Conservation (phyloP, 1,139 yeast species). For the Hansenula lynferdii region DNA sequence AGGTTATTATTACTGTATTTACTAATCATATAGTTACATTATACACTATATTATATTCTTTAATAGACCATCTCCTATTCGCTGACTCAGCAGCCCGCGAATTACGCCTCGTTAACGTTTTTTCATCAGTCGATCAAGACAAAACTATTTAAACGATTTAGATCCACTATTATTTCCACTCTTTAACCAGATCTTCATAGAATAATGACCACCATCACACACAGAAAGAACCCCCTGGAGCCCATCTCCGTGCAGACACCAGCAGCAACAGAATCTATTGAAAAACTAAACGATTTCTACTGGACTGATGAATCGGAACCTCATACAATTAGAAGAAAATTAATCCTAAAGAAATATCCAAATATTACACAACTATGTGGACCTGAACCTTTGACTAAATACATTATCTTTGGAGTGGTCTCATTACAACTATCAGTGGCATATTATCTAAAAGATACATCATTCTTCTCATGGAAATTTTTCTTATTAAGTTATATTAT, state of each 20-base stretch:
- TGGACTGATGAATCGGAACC: constrained; percentile 87
- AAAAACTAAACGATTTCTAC: constrained; percentile 50
- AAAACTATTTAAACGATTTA: no score
- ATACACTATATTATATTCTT: no score
- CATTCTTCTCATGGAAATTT: constrained; percentile 51
- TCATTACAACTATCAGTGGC: constrained; percentile 60
- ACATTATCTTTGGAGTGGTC: constrained; percentile 63
- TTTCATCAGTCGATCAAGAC: no score
- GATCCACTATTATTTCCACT: no score
- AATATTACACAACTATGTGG: constrained; percentile 79
- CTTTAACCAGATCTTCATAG: no score
- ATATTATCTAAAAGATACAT: constrained; percentile 49
- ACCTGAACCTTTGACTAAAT: constrained; percentile 81
- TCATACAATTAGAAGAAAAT: constrained; percentile 68
- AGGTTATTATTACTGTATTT: no score
- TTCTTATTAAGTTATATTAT: constrained; percentile 63
- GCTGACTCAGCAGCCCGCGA: no score
- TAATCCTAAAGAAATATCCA: constrained; percentile 71
- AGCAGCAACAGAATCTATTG: constrained; percentile 21
- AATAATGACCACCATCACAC: constrained; percentile 25
- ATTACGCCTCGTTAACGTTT: no score
- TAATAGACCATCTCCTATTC: no score
- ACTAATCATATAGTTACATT: no score
- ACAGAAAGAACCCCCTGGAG: constrained; percentile 21
- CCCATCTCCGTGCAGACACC: constrained; percentile 22